A percentile compares a stretch with the other conserved stretches of the same genome.
Evolutionary conservation across 176 grass and related monocot species (phyloP).

Genomic region (Leersia perrieri): DNA sequence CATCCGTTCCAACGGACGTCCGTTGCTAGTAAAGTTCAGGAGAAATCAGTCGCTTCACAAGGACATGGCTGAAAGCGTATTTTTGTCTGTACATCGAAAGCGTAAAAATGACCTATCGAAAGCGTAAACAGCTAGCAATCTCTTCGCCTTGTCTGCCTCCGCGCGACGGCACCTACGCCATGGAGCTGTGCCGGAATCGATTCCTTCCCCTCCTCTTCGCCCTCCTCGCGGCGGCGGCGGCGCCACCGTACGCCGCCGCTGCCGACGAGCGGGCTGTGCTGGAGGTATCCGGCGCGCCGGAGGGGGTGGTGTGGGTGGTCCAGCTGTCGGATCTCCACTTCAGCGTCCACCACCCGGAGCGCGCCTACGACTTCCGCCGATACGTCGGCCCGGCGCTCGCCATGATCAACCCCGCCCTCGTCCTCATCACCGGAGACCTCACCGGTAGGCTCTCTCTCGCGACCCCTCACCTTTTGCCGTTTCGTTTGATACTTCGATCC

Average conservation of each 20-base stretch:
- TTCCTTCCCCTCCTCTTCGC: slow-evolving; percentile 32
- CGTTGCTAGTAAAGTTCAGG: no score
- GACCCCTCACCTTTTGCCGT: not conserved
- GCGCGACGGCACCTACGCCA: slow-evolving; percentile 10
- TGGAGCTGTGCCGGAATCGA: slow-evolving; percentile 22
- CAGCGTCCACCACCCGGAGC: slow-evolving; percentile 91
- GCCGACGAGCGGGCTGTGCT: slow-evolving; percentile 34
- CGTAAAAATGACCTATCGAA: no score
- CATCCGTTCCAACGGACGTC: no score
- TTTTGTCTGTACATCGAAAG: no score
- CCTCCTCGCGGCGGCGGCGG: slow-evolving; percentile 21
- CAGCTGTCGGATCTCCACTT: slow-evolving; percentile 98
- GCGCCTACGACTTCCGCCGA: slow-evolving; percentile 81
- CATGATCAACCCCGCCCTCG: slow-evolving; percentile 77
- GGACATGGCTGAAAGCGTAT: no score
- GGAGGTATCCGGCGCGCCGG: slow-evolving; percentile 62
- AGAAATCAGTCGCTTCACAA: no score
- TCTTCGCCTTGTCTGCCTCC: not conserved
- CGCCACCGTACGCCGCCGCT: not conserved
- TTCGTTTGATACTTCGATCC: slow-evolving; percentile 13
- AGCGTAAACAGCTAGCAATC: no score
- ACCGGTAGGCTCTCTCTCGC: slow-evolving; percentile 48
- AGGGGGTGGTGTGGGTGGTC: slow-evolving; percentile 74
- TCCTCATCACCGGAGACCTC: slow-evolving; percentile 95
- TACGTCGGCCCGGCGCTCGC: slow-evolving; percentile 72